phyloP scores from a whole-genome alignment of 1,284 basidiomycete genomes.

The Pseudozyma pruni region DNA sequence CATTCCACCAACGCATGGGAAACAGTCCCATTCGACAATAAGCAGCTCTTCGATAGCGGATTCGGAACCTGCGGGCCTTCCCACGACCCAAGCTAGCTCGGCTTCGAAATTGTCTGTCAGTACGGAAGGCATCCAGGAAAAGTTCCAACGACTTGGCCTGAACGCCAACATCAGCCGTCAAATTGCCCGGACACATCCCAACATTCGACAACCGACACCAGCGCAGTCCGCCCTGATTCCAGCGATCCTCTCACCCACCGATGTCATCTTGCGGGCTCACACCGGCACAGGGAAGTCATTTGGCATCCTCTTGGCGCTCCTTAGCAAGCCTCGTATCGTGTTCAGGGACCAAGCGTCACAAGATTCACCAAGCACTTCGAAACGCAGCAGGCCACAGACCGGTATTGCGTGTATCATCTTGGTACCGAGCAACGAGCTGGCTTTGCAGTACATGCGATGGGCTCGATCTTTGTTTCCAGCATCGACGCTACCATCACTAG shows the following conservation, averaged over 20 bases:
- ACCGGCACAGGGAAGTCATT: constrained; percentile 66
- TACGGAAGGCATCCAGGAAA: constrained; percentile 25
- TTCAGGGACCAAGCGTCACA: constrained; percentile 26
- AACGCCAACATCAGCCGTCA: constrained; percentile 52
- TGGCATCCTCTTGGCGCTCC: constrained; percentile 58
- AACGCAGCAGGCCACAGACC: constrained; percentile 29
- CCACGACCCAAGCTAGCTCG: background rate
- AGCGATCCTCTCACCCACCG: constrained; percentile 50
- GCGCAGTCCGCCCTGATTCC: constrained; percentile 60
- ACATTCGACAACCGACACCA: constrained; percentile 55
- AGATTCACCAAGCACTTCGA: constrained; percentile 2
- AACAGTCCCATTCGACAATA: constrained; percentile 1
- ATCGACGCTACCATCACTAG: constrained; percentile 34
- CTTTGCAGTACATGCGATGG: constrained; percentile 62
- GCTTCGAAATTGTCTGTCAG: background rate
- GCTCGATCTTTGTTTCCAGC: constrained; percentile 51
- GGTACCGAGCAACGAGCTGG: constrained; percentile 65
- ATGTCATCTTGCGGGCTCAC: constrained; percentile 63
- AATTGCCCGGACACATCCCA: constrained; percentile 42
- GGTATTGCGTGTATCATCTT: constrained; percentile 59
- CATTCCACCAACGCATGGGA: background rate
- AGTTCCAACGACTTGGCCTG: constrained; percentile 44
- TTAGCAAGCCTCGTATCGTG: constrained; percentile 62
- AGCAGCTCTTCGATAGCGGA: background rate
- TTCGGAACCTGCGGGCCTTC: background rate